These are phyloP conservation scores for Debaryomyces robertsiae DNA, from an alignment of 1,139 yeast species.

Conservation along the genomic window DNA sequence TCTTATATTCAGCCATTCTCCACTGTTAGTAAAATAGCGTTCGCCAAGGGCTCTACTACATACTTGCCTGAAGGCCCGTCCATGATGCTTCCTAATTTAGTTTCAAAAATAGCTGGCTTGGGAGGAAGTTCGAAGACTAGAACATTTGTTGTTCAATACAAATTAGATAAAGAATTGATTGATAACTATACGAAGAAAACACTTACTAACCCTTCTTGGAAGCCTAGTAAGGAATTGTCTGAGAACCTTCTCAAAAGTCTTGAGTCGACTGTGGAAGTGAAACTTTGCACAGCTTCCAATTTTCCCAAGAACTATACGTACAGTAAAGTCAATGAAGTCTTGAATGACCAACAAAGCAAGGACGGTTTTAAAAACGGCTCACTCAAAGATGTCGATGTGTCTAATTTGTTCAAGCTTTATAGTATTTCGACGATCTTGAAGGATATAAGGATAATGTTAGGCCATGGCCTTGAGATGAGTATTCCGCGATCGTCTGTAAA, in stretches of 20 bases:
- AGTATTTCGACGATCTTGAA: slow-evolving; percentile 31
- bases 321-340: slow-evolving; percentile 33
- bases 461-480: slow-evolving; percentile 21
- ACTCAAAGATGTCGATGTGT: slow-evolving; percentile 21
- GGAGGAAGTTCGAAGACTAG: slow-evolving; percentile 52
- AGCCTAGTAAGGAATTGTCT: slow-evolving; percentile 21
- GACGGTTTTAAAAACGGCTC: slow-evolving; percentile 13
- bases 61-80: slow-evolving; percentile 70
- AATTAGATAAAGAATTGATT: slow-evolving; percentile 28
- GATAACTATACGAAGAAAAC: slow-evolving; percentile 24
- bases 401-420: slow-evolving; percentile 32
- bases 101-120: slow-evolving; percentile 58
- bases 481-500: slow-evolving; percentile 19
- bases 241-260: slow-evolving; percentile 18
- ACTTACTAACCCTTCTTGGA: slow-evolving; percentile 17
- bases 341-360: slow-evolving; percentile 20
- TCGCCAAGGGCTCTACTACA: slow-evolving; percentile 63
- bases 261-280: slow-evolving; percentile 19
- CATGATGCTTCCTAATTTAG: slow-evolving; percentile 68
- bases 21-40: slow-evolving; percentile 59
- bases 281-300: slow-evolving; percentile 25
- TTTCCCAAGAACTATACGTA: slow-evolving; percentile 45
- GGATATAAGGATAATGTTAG: slow-evolving; percentile 24
- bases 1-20: slow-evolving; percentile 56
- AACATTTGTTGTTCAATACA: slow-evolving; percentile 38